phyloP scores from a whole-genome alignment of 495 filamentous ascomycete species.

The Penicillium simplicissimum region DNA sequence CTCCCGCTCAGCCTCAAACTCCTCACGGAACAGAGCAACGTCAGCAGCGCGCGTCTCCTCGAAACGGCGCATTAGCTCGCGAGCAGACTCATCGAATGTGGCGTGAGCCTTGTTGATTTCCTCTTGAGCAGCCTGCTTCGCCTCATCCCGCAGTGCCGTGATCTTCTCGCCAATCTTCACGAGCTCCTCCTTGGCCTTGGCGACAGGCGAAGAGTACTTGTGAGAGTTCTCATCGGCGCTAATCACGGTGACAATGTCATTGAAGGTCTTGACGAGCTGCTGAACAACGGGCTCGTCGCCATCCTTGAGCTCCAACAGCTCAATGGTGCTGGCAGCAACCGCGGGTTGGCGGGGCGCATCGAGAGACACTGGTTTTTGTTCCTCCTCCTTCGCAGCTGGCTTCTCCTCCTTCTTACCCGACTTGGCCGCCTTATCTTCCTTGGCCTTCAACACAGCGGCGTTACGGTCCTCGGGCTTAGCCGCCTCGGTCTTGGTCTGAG shows the following conservation, averaged over 20 bases:
- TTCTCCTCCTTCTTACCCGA: slow-evolving; percentile 31
- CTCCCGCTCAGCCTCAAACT: slow-evolving; percentile 87
- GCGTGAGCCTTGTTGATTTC: slow-evolving; percentile 69
- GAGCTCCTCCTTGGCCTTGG: slow-evolving; percentile 83
- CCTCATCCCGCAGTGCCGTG: slow-evolving; percentile 62
- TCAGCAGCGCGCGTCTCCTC: slow-evolving; percentile 72
- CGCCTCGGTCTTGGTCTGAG: slow-evolving; percentile 32
- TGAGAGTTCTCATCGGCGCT: slow-evolving; percentile 74
- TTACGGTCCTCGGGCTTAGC: slow-evolving; percentile 40
- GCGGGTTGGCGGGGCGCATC: slow-evolving; percentile 37
- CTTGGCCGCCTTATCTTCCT: slow-evolving; percentile 43
- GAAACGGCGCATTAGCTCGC: slow-evolving; percentile 70
- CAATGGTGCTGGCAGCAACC: slow-evolving; percentile 63
- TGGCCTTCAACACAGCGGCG: slow-evolving; percentile 42
- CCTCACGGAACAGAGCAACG: slow-evolving; percentile 75
- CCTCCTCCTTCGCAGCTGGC: slow-evolving; percentile 33
- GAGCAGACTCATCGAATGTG: slow-evolving; percentile 79
- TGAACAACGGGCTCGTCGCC: slow-evolving; percentile 85
- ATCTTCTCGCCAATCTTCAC: slow-evolving; percentile 74
- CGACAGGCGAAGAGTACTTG: slow-evolving; percentile 73
- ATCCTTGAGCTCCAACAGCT: slow-evolving; percentile 67
- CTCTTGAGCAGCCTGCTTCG: slow-evolving; percentile 70
- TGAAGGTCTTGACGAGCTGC: slow-evolving; percentile 91
- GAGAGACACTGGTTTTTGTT: slow-evolving; percentile 35
- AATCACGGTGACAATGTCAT: slow-evolving; percentile 89